These are phyloP conservation scores for Moesziomyces sp. DNA, from an alignment of 1,284 basidiomycete genomes.

Conservation along the genomic window DNA sequence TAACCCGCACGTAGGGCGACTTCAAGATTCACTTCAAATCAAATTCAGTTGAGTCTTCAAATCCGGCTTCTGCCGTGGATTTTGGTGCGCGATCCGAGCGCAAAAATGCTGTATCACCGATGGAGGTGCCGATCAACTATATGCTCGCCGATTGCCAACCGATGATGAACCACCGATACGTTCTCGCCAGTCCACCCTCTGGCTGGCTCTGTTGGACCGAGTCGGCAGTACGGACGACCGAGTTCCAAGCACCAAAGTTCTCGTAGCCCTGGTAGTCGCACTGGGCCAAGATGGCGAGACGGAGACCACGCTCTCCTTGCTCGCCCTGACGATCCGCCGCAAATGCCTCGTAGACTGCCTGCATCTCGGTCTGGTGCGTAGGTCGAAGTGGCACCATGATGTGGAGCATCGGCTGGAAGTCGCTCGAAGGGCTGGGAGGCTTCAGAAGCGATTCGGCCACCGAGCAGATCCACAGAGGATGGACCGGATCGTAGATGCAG, in stretches of 20 bases:
- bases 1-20: no score
- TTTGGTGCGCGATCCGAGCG: background rate
- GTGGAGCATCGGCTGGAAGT: constrained; percentile 38
- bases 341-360: constrained; percentile 55
- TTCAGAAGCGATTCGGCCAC: constrained; percentile 47
- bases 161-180: constrained; percentile 40
- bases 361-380: constrained; percentile 55
- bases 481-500: constrained; percentile 61
- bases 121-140: no score
- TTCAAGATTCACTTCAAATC: no score
- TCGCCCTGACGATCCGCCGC: background rate
- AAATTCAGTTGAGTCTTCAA: no score
- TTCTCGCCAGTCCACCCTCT: constrained; percentile 27
- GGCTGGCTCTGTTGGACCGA: constrained; percentile 11
- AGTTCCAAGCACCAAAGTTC: constrained; percentile 51
- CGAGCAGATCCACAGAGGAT: constrained; percentile 59
- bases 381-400: constrained; percentile 54
- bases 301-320: background rate
- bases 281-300: constrained; percentile 28
- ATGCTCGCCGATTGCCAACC: constrained; percentile 18
- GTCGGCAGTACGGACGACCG: constrained; percentile 13
- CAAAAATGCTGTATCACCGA: no score
- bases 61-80: no score
- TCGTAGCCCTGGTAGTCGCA: constrained; percentile 47
- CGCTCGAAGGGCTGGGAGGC: background rate